Percentiles rank a stretch among this genome's conserved stretches.
Conservation (phyloP, 139 green algal species). For the Eudorina sp. region DNA sequence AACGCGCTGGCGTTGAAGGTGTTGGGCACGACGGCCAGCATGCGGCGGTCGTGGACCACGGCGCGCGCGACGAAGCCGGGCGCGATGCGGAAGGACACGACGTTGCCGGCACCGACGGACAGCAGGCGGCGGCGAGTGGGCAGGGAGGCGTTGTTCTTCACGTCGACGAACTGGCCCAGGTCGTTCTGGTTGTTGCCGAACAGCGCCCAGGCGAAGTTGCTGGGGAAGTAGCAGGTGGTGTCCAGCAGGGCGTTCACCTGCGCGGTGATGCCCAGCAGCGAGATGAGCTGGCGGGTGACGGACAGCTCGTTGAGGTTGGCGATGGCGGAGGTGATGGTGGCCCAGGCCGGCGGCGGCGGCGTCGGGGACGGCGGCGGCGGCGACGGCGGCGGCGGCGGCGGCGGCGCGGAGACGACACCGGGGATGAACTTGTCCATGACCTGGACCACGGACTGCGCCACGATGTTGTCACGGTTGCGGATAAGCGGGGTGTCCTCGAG, state of each 20-base stretch:
- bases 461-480: slow-evolving; percentile 30
- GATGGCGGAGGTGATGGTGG: background rate
- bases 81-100: background rate
- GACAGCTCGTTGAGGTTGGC: slow-evolving; percentile 3
- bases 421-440: background rate
- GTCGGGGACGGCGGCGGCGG: background rate
- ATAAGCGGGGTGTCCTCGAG: background rate
- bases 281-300: slow-evolving; percentile 31
- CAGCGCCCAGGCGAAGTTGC: slow-evolving; percentile 32
- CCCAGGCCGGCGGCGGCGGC: background rate
- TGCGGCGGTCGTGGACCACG: background rate
- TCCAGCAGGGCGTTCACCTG: background rate
- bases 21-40: background rate
- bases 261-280: slow-evolving; percentile 1
- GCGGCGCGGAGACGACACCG: background rate
- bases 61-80: background rate
- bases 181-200: slow-evolving; percentile 24
- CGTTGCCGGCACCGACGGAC: background rate
- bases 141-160: background rate
- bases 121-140: background rate
- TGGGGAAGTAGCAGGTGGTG: slow-evolving; percentile 44
- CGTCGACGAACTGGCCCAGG: background rate
- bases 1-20: background rate
- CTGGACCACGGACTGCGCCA: background rate
- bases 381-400: slow-evolving; percentile 7